Conservation (phyloP, 495 filamentous ascomycete species). For the Penicillium herquei region DNA sequence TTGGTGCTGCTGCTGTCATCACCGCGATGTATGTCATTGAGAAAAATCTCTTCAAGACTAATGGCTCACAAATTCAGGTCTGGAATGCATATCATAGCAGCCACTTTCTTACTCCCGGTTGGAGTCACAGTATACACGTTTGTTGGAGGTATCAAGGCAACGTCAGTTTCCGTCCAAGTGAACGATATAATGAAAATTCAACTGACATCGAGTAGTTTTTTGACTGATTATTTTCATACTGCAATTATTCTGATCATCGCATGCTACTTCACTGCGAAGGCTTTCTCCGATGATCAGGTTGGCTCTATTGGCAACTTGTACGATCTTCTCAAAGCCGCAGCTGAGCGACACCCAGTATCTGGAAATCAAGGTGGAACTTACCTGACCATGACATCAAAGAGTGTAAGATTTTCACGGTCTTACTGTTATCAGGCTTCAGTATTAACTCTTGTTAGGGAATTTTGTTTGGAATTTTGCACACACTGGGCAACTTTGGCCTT, state of each 20-base stretch:
- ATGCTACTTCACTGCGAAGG: constrained; percentile 2
- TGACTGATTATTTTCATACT: constrained; percentile 5
- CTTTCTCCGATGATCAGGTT: constrained; percentile 4
- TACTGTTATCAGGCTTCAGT: not conserved
- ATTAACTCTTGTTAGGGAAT: constrained; percentile 25
- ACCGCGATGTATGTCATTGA: constrained; percentile 31
- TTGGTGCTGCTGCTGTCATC: constrained; percentile 1
- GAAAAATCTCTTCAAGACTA: not conserved
- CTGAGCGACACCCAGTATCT: not conserved
- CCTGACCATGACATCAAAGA: constrained; percentile 3
- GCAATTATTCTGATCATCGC: constrained; percentile 6
- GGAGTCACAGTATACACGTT: constrained; percentile 3
- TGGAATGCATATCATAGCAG: constrained; percentile 3
- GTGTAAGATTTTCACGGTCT: not conserved
- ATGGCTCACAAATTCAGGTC: not conserved
- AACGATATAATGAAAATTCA: too few relatives aligned
- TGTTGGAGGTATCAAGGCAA: constrained; percentile 7
- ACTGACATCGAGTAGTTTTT: not conserved
- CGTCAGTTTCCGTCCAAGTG: not conserved
- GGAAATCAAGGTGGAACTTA: not conserved
- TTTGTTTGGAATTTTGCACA: constrained; percentile 46
- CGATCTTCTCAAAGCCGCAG: not conserved
- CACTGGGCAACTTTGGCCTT: constrained; percentile 39
- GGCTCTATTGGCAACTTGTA: constrained; percentile 3
- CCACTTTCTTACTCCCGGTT: not conserved